These are phyloP conservation scores for Erigeron philadelphicus DNA, from an alignment of 140 eudicot genomes.

Conservation along the genomic window DNA sequence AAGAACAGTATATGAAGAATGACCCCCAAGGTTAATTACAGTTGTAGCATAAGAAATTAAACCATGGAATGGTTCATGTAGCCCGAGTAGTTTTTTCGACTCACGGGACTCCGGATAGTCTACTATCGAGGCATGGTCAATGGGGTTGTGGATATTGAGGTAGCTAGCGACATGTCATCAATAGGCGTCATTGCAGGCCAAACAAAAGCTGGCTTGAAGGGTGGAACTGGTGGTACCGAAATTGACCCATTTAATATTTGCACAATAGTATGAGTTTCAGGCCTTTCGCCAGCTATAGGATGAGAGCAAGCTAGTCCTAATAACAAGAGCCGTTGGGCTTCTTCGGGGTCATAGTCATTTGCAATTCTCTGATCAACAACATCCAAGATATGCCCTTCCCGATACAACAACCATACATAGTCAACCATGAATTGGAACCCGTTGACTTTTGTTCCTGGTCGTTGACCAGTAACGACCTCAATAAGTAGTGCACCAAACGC, in stretches of 20 bases:
- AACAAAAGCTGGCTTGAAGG: constrained; percentile 71
- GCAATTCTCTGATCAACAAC: constrained; percentile 55
- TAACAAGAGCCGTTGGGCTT: constrained; percentile 58
- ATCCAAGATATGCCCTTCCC: constrained; percentile 47
- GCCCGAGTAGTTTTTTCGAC: constrained; percentile 50
- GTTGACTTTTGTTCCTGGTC: constrained; percentile 55
- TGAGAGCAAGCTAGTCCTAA: constrained; percentile 80
- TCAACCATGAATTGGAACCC: constrained; percentile 57
- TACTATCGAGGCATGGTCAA: constrained; percentile 43
- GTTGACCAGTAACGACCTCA: constrained; percentile 64
- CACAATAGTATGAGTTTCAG: constrained; percentile 48
- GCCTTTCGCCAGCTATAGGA: constrained; percentile 66
- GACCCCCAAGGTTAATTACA: constrained; percentile 29
- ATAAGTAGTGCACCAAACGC: constrained; percentile 65
- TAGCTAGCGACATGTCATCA: constrained; percentile 39
- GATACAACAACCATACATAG: constrained; percentile 67
- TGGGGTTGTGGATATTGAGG: constrained; percentile 41
- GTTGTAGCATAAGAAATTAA: constrained; percentile 44
- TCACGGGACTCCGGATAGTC: constrained; percentile 54
- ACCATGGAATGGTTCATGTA: constrained; percentile 46
- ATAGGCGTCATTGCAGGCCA: constrained; percentile 65
- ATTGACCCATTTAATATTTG: constrained; percentile 63
- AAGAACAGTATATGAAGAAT: constrained; percentile 11
- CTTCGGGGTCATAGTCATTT: constrained; percentile 47
- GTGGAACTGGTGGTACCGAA: constrained; percentile 58